These are phyloP conservation scores for Paramecium pentaurelia DNA, from an alignment of 73 alveolate species.

Conservation along the genomic window DNA sequence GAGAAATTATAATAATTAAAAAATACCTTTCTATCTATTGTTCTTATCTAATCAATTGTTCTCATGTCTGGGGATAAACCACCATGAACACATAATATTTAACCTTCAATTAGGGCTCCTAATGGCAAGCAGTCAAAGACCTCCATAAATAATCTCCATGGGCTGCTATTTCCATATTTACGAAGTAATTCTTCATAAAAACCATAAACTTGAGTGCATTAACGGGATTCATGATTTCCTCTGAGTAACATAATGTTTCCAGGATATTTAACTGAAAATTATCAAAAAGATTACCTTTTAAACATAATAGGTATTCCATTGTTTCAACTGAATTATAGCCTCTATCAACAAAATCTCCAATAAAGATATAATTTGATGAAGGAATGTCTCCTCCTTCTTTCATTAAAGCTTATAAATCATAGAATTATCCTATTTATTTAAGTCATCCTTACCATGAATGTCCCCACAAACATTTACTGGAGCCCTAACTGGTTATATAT, in stretches of 20 bases:
- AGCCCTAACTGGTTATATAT: conserved; percentile 65
- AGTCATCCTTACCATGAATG: conserved; percentile 63
- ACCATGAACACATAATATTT: conserved; percentile 92
- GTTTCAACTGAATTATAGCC: conserved; percentile 84
- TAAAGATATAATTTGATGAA: conserved; percentile 75
- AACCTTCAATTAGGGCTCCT: conserved; percentile 86
- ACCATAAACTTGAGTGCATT: conserved; percentile 69
- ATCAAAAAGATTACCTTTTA: conserved; percentile 62
- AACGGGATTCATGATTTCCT: conserved; percentile 65
- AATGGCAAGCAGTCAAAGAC: conserved; percentile 75
- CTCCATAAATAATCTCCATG: conserved; percentile 81
- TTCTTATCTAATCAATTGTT: conserved; percentile 82
- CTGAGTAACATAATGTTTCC: conserved; percentile 54
- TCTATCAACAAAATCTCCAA: conserved; percentile 84
- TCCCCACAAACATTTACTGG: conserved; percentile 90
- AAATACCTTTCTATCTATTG: conserved; percentile 68
- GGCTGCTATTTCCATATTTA: conserved; percentile 86
- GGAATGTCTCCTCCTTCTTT: conserved; percentile 78
- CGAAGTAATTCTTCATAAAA: conserved; percentile 81
- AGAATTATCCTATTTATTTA: conserved; percentile 54
- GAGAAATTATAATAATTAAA: not conserved
- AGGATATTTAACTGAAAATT: conserved; percentile 51
- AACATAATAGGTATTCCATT: conserved; percentile 59
- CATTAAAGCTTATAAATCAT: conserved; percentile 56
- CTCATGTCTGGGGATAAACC: conserved; percentile 91